Percentiles rank a stretch among this genome's conserved stretches.
These are phyloP conservation scores for Psilocybe subaeruginosa DNA, from an alignment of 768 basidiomycete species.

Conservation along the genomic window DNA sequence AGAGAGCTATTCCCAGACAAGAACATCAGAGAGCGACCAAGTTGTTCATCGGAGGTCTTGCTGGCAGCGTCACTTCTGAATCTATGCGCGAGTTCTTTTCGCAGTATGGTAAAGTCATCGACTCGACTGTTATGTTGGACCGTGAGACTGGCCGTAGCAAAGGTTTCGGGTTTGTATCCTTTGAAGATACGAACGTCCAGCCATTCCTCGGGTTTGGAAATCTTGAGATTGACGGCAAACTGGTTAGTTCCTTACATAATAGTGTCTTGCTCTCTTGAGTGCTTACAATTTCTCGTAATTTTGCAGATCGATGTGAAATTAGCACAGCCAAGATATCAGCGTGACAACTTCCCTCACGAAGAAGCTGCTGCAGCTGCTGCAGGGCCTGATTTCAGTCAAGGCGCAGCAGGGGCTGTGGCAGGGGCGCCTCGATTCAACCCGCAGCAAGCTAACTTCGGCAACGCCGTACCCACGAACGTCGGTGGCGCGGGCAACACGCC, in stretches of 20 bases:
- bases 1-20: conserved; percentile 95
- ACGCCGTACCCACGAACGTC: conserved; percentile 20
- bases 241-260: conserved; percentile 54
- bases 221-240: conserved; percentile 92
- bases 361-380: conserved; percentile 36
- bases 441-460: conserved; percentile 16
- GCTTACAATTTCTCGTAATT: neutral
- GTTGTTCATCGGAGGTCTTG: conserved; percentile 94
- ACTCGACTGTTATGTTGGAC: conserved; percentile 99
- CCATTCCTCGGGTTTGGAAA: conserved; percentile 88
- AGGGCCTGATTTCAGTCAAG: conserved; percentile 23
- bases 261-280: neutral
- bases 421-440: neutral
- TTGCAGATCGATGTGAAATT: conserved; percentile 94
- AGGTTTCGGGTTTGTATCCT: conserved; percentile 97
- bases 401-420: conserved; percentile 2
- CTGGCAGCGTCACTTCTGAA: conserved; percentile 90
- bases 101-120: conserved; percentile 93
- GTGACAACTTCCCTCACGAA: conserved; percentile 61
- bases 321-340: conserved; percentile 88
- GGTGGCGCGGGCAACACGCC: conserved; percentile 48
- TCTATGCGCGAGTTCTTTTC: conserved; percentile 93
- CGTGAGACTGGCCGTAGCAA: conserved; percentile 94
- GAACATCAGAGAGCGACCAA: conserved; percentile 94
- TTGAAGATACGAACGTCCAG: conserved; percentile 89